Conservation (phyloP, 2,329 filamentous ascomycete genomes). For the Colletotrichum cereale region DNA sequence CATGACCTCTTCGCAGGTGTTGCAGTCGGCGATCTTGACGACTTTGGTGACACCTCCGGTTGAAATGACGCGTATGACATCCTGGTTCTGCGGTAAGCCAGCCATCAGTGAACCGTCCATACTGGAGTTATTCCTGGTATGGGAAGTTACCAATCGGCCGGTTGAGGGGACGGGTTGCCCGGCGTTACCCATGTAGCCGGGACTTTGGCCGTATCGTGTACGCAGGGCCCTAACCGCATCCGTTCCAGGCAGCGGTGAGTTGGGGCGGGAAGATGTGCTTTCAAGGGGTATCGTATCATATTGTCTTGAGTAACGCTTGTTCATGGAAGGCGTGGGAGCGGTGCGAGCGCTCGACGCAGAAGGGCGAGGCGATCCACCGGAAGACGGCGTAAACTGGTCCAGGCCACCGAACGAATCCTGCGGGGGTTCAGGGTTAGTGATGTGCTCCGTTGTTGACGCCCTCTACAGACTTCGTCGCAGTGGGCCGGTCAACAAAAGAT, state of each 20-base stretch:
- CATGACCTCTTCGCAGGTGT: conserved; percentile 92
- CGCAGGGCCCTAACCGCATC: conserved; percentile 64
- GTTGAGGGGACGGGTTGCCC: conserved; percentile 73
- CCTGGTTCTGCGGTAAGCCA: conserved; percentile 85
- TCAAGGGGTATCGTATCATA: conserved; percentile 63
- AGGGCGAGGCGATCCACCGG: conserved; percentile 71
- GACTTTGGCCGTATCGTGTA: conserved; percentile 70
- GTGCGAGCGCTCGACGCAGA: conserved; percentile 63
- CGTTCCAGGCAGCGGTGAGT: conserved; percentile 73
- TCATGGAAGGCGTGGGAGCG: conserved; percentile 57
- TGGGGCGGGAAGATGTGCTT: conserved; percentile 71
- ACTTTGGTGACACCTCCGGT: conserved; percentile 93
- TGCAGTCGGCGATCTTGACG: conserved; percentile 92
- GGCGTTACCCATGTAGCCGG: conserved; percentile 61
- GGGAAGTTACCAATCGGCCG: conserved; percentile 72
- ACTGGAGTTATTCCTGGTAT: conserved; percentile 85
- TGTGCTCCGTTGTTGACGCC: conserved; percentile 7
- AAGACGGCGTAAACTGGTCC: conserved; percentile 74
- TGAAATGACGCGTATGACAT: conserved; percentile 92
- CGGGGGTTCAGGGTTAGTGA: conserved; percentile 37
- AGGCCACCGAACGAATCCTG: conserved; percentile 88
- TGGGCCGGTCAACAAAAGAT: not conserved
- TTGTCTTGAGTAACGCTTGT: conserved; percentile 75
- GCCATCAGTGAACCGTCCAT: conserved; percentile 89
- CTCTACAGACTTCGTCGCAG: too few species aligned